Evolutionary conservation across 2,329 filamentous ascomycete species (phyloP).

Genomic region (Fusarium marasasianum): DNA sequence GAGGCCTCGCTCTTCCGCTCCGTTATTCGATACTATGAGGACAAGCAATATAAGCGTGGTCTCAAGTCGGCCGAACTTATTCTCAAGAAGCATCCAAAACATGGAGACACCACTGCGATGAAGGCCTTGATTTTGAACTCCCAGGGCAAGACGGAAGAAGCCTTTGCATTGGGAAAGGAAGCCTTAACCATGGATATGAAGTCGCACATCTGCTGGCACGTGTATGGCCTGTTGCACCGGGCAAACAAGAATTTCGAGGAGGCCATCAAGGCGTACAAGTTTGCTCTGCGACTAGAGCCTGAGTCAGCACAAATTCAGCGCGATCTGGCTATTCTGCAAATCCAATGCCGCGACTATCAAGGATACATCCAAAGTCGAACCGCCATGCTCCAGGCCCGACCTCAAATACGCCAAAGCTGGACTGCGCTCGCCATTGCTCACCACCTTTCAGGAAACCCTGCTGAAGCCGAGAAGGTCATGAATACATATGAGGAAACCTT

Average conservation of each 20-base stretch:
- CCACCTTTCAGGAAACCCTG: conserved; percentile 86
- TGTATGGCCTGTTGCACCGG: conserved; percentile 93
- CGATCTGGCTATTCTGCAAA: conserved; percentile 90
- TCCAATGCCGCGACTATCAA: conserved; percentile 95
- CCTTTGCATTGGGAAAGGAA: conserved; percentile 90
- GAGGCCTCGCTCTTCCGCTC: conserved; percentile 94
- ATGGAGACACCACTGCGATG: conserved; percentile 99
- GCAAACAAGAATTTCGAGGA: conserved; percentile 98
- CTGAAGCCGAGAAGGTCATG: conserved; percentile 89
- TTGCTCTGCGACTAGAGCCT: conserved; percentile 91
- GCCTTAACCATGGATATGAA: conserved; percentile 97
- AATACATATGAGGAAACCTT: conserved; percentile 93
- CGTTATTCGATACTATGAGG: conserved; percentile 95
- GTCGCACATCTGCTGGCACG: conserved; percentile 99
- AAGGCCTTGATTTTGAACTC: conserved; percentile 97
- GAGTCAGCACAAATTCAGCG: conserved; percentile 93
- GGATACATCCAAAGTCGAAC: conserved; percentile 92
- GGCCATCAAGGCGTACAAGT: conserved; percentile 99
- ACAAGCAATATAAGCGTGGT: conserved; percentile 96
- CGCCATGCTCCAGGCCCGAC: conserved; percentile 85
- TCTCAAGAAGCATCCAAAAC: conserved; percentile 90
- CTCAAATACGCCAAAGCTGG: conserved; percentile 91
- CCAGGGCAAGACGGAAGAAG: conserved; percentile 91
- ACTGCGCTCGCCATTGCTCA: conserved; percentile 95
- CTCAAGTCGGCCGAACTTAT: conserved; percentile 97